Evolutionary conservation across 495 filamentous ascomycete species (phyloP).

Genomic region (Eremomyces bilateralis): DNA sequence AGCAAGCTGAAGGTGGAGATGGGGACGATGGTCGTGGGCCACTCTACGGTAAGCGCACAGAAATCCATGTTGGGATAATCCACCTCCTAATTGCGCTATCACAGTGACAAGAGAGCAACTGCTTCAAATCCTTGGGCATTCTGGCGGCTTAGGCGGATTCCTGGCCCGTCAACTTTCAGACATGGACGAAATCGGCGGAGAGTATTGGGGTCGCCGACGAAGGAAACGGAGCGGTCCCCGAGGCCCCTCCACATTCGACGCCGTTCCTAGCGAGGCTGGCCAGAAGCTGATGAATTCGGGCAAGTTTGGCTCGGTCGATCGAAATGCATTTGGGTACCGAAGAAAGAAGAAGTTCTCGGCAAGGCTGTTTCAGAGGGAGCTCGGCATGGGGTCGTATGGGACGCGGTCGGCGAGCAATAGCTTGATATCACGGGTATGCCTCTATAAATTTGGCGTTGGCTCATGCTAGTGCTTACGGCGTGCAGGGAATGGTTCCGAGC

Average conservation of each 20-base stretch:
- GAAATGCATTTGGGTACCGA: constrained; percentile 23
- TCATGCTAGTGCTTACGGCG: constrained; percentile 12
- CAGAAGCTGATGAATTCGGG: constrained; percentile 58
- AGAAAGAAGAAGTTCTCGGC: constrained; percentile 40
- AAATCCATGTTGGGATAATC: not conserved
- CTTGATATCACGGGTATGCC: constrained; percentile 41
- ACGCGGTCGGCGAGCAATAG: constrained; percentile 32
- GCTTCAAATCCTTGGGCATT: constrained; percentile 7
- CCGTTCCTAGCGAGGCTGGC: constrained; percentile 58
- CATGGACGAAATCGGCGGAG: no score
- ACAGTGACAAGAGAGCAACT: constrained; percentile 1
- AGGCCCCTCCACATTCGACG: constrained; percentile 32
- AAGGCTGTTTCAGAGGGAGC: constrained; percentile 56
- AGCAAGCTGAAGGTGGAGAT: not conserved
- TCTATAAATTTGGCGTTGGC: constrained; percentile 4
- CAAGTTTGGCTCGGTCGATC: constrained; percentile 43
- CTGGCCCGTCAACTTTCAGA: no score
- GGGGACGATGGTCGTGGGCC: not conserved
- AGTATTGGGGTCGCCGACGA: no score
- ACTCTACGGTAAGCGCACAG: not conserved
- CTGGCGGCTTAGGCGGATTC: constrained; percentile 4
- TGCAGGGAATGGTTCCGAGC: constrained; percentile 32
- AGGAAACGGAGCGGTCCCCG: constrained; percentile 14
- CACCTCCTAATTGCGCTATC: not conserved
- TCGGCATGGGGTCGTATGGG: constrained; percentile 36